Percentiles rank a stretch among this genome's conserved stretches.
These are phyloP conservation scores for Angomonas desouzai DNA, from an alignment of 208 protist genomes.

Conservation along the genomic window DNA sequence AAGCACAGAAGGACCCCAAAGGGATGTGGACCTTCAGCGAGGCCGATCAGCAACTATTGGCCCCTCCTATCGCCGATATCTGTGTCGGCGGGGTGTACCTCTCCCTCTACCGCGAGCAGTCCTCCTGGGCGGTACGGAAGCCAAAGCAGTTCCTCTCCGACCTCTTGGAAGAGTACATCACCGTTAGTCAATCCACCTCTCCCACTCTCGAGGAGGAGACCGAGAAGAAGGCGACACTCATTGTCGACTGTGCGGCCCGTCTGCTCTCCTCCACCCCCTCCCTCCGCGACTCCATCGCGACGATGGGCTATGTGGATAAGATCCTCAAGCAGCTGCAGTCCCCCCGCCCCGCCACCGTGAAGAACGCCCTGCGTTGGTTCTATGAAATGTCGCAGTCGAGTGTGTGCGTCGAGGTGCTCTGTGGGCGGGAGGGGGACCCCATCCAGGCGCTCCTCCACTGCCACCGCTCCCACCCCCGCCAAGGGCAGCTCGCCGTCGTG, in stretches of 20 bases:
- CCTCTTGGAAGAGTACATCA: slow-evolving; percentile 58
- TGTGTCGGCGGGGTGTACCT: slow-evolving; percentile 85
- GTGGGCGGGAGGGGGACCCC: slow-evolving; percentile 20
- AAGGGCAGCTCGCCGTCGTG: slow-evolving; percentile 25
- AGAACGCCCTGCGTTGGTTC: slow-evolving; percentile 45
- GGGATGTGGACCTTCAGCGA: slow-evolving; percentile 52
- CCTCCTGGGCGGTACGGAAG: slow-evolving; percentile 77
- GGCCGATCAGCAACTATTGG: neutral
- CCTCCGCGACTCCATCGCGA: slow-evolving; percentile 56
- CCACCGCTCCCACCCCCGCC: slow-evolving; percentile 16
- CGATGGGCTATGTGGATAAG: slow-evolving; percentile 70
- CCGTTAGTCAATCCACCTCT: slow-evolving; percentile 11
- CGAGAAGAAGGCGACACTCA: slow-evolving; percentile 1
- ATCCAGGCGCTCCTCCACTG: slow-evolving; percentile 42
- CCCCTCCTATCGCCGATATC: slow-evolving; percentile 20
- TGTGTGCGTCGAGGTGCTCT: slow-evolving; percentile 56
- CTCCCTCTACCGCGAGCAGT: slow-evolving; percentile 61
- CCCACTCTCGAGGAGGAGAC: neutral
- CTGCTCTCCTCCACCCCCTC: slow-evolving; percentile 42
- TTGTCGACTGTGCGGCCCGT: slow-evolving; percentile 15
- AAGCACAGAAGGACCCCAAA: slow-evolving; percentile 28
- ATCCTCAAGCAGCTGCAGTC: slow-evolving; percentile 15
- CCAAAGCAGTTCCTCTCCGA: slow-evolving; percentile 78
- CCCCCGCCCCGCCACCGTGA: slow-evolving; percentile 5
- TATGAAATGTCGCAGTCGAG: slow-evolving; percentile 50